Percentiles rank a stretch among this genome's conserved stretches.
Evolutionary conservation across 306 rosid species (phyloP).

Genomic region (Fragaria ananassa): DNA sequence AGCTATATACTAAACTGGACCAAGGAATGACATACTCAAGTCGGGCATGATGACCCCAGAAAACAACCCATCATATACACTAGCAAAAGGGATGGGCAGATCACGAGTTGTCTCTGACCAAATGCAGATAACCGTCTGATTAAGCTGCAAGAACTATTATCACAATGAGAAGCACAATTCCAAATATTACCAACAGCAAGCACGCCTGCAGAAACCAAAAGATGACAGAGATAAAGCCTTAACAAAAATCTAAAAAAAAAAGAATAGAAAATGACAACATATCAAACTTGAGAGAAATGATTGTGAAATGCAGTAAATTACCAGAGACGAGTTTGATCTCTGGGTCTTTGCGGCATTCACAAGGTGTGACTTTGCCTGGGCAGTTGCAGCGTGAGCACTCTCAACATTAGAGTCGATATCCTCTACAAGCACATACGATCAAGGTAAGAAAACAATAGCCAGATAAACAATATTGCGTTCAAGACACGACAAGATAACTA

Average conservation of each 20-base stretch:
- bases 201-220: conserved; percentile 49
- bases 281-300: neutral
- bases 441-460: conserved; percentile 27
- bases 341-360: conserved; percentile 82
- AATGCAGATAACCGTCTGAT: conserved; percentile 25
- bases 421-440: conserved; percentile 45
- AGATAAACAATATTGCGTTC: conserved; percentile 13
- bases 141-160: conserved; percentile 79
- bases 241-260: neutral
- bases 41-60: conserved; percentile 31
- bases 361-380: conserved; percentile 73
- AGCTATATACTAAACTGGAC: conserved; percentile 28
- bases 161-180: conserved; percentile 84
- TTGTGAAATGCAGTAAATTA: conserved; percentile 27
- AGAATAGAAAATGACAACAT: neutral
- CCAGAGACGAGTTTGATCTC: conserved; percentile 90
- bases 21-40: conserved; percentile 21
- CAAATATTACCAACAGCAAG: conserved; percentile 94
- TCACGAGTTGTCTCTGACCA: conserved; percentile 23
- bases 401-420: conserved; percentile 82
- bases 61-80: conserved; percentile 24
- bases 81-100: conserved; percentile 24
- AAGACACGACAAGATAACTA: conserved; percentile 12
- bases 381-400: conserved; percentile 71
- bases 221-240: neutral